phyloP scores from a whole-genome alignment of 371 early-diverging fungal genomes.

The Capillidium heterosporum region DNA sequence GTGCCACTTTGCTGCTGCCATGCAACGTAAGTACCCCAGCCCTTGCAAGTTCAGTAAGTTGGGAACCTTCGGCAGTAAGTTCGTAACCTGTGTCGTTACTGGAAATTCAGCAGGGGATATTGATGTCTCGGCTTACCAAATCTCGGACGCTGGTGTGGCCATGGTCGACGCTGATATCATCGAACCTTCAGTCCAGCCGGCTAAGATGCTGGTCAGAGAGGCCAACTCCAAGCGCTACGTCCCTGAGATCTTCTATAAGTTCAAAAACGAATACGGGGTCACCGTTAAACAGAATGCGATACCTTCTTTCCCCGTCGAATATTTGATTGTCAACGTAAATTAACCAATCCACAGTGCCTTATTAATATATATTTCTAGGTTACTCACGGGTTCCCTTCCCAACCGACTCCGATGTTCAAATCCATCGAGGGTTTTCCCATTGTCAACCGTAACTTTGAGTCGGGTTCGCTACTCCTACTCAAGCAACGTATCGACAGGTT shows the following conservation, averaged over 20 bases:
- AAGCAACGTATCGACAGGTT: conserved; percentile 9
- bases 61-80: conserved; percentile 74
- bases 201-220: conserved; percentile 64
- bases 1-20: conserved; percentile 70
- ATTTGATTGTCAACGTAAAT: conserved; percentile 78
- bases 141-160: conserved; percentile 79
- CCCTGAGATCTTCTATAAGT: conserved; percentile 91
- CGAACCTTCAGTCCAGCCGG: conserved; percentile 76
- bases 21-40: conserved; percentile 70
- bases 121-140: conserved; percentile 79
- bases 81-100: conserved; percentile 82
- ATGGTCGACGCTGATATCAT: conserved; percentile 86
- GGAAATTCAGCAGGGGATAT: conserved; percentile 69
- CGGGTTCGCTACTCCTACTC: conserved; percentile 4
- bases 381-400: conserved; percentile 86
- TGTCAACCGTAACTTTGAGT: conserved; percentile 40
- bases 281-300: conserved; percentile 69
- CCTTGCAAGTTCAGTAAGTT: conserved; percentile 45
- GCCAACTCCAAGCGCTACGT: conserved; percentile 64
- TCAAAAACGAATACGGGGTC: conserved; percentile 81
- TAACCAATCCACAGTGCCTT: background rate
- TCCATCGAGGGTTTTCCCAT: conserved; percentile 34
- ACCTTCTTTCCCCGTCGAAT: conserved; percentile 92
- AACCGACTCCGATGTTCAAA: conserved; percentile 55
- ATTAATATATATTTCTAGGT: conserved; percentile 23